These are phyloP conservation scores for Arthrobotrys iridis DNA, from an alignment of 2,329 filamentous ascomycete species.

Conservation along the genomic window DNA sequence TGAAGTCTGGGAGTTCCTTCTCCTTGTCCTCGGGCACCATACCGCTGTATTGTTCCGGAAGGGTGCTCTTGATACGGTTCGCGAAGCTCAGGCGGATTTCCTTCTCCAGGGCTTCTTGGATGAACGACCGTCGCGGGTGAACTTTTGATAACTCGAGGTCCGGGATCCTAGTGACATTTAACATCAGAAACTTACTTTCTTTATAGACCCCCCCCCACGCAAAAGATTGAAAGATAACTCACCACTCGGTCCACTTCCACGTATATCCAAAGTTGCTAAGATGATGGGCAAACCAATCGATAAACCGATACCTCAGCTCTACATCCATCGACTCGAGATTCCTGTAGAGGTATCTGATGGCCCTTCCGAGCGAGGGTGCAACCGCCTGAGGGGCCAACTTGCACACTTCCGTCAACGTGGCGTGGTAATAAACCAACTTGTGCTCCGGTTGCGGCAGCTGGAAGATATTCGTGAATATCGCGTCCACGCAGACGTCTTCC, in stretches of 20 bases:
- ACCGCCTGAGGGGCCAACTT: constrained; percentile 97
- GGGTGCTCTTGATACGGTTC: constrained; percentile 91
- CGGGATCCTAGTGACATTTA: constrained; percentile 71
- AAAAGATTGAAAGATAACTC: too few relatives aligned
- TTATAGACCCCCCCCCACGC: too few relatives aligned
- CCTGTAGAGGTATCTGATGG: constrained; percentile 89
- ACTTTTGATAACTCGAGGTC: constrained; percentile 80
- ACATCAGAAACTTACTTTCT: too few relatives aligned
- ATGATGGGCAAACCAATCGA: constrained; percentile 98
- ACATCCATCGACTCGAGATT: constrained; percentile 84
- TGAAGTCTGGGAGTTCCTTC: constrained; percentile 95
- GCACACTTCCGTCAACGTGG: constrained; percentile 91
- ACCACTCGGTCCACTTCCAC: constrained; percentile 99
- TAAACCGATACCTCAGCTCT: constrained; percentile 84
- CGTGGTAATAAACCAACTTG: constrained; percentile 96
- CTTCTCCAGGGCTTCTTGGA: constrained; percentile 89
- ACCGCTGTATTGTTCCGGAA: constrained; percentile 82
- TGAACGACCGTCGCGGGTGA: constrained; percentile 92
- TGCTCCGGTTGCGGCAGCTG: constrained; percentile 87
- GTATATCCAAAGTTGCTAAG: constrained; percentile 99
- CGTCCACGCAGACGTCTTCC: constrained; percentile 96
- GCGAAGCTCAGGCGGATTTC: constrained; percentile 97
- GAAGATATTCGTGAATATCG: constrained; percentile 94
- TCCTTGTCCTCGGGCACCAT: constrained; percentile 89
- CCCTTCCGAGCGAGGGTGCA: constrained; percentile 89